These are phyloP conservation scores for Pseudoscleropodium purum DNA, from an alignment of 225 moss, liverwort and hornwort genomes.

Conservation along the genomic window DNA sequence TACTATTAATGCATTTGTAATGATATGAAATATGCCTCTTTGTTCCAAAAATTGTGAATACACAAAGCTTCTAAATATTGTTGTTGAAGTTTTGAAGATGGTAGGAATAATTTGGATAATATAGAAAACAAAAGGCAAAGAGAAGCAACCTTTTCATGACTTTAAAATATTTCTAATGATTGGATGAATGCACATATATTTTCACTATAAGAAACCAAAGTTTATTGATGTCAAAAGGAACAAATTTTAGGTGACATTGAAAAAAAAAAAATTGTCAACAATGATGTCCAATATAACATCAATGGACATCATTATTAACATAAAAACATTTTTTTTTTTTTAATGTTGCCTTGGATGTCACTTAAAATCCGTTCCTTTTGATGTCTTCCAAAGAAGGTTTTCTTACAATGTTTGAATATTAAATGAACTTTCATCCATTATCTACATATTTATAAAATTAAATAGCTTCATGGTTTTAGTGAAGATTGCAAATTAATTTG, in stretches of 20 bases:
- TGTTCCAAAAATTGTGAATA: not conserved
- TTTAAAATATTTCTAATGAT: not conserved
- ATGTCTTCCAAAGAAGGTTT: too few relatives aligned
- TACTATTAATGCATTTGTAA: not conserved
- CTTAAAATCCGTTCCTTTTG: too few relatives aligned
- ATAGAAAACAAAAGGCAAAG: not conserved
- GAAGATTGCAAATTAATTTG: not conserved
- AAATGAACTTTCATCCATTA: not conserved
- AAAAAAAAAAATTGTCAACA: too few relatives aligned
- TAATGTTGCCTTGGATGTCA: too few relatives aligned
- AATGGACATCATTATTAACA: too few relatives aligned
- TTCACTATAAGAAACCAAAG: too few relatives aligned
- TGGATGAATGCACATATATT: not conserved
- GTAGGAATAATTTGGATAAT: not conserved
- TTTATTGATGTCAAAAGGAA: too few relatives aligned
- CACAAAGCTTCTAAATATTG: not conserved
- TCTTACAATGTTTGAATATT: not conserved
- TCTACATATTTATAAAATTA: not conserved
- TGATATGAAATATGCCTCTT: not conserved
- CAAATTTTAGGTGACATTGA: too few relatives aligned
- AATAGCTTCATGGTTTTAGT: not conserved
- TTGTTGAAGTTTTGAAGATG: not conserved
- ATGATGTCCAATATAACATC: too few relatives aligned
- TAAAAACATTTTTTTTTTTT: too few relatives aligned
- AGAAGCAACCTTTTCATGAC: accelerated